Conservation (phyloP, 2,329 filamentous ascomycete genomes). For the Beauveria australis region DNA sequence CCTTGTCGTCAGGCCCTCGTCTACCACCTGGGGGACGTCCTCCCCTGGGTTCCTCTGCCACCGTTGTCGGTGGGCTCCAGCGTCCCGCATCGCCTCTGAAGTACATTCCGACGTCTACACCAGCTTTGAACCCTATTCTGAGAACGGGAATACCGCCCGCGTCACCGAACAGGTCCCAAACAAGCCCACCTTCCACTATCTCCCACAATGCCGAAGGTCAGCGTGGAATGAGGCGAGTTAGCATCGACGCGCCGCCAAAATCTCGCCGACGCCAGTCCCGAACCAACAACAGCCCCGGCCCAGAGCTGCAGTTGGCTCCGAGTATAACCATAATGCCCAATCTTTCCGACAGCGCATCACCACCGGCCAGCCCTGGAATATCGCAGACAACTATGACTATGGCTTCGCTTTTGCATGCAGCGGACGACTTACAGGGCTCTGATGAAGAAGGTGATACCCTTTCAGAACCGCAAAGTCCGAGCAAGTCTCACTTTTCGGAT, state of each 20-base stretch:
- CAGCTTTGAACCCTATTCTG: constrained; percentile 16
- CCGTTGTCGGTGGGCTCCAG: constrained; percentile 20
- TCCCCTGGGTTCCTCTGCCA: constrained; percentile 24
- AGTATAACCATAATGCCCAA: constrained; percentile 27
- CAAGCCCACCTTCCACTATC: constrained; percentile 29
- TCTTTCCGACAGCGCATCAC: constrained; percentile 30
- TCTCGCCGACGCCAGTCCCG: constrained; percentile 31
- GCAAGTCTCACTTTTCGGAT: constrained; percentile 48
- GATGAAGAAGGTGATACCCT: constrained; percentile 23
- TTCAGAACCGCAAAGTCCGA: constrained; percentile 44
- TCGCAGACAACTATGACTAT: constrained; percentile 36
- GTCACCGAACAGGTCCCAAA: constrained; percentile 22
- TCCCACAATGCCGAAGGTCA: constrained; percentile 12
- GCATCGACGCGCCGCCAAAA: constrained; percentile 31
- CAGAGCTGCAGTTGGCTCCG: constrained; percentile 29
- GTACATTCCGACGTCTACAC: constrained; percentile 17
- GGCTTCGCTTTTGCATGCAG: constrained; percentile 48
- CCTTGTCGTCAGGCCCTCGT: constrained; percentile 37
- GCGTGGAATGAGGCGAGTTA: constrained; percentile 32
- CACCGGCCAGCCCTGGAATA: constrained; percentile 24
- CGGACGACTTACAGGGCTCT: constrained; percentile 39
- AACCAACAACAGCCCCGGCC: constrained; percentile 29
- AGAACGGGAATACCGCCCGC: constrained; percentile 16
- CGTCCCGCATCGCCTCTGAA: constrained; percentile 47
- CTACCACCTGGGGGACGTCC: constrained; percentile 30